phyloP scores from a whole-genome alignment of 768 basidiomycete species.

The Russula sp. region DNA sequence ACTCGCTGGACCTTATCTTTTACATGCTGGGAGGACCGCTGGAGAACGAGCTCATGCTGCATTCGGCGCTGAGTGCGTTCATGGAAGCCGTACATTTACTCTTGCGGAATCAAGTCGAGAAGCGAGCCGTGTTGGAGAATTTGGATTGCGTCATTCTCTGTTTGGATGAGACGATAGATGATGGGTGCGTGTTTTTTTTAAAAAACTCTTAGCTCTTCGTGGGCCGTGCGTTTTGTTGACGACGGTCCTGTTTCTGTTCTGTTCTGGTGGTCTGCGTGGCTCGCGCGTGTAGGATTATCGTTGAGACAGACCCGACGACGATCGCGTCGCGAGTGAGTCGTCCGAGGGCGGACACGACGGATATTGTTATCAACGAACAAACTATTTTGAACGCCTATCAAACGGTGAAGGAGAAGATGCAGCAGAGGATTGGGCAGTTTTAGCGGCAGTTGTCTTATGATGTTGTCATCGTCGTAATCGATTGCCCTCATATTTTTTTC shows the following conservation, averaged over 20 bases:
- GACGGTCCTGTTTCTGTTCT: neutral
- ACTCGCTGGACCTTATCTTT: slow-evolving; percentile 92
- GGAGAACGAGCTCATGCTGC: slow-evolving; percentile 97
- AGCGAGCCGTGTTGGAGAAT: slow-evolving; percentile 91
- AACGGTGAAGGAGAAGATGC: slow-evolving; percentile 81
- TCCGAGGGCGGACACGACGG: slow-evolving; percentile 88
- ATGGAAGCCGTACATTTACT: slow-evolving; percentile 83
- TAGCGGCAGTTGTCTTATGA: slow-evolving; percentile 37
- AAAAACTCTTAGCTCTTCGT: neutral
- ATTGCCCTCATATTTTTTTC: neutral
- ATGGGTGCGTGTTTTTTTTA: too few species aligned
- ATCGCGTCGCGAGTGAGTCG: slow-evolving; percentile 93
- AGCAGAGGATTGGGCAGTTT: slow-evolving; percentile 76
- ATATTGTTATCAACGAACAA: slow-evolving; percentile 99
- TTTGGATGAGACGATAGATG: slow-evolving; percentile 73
- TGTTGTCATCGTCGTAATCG: neutral
- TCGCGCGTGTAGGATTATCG: slow-evolving; percentile 71
- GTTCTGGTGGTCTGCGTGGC: neutral
- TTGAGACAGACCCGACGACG: slow-evolving; percentile 94
- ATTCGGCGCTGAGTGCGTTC: slow-evolving; percentile 78
- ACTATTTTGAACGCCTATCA: slow-evolving; percentile 91
- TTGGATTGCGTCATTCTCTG: slow-evolving; percentile 89
- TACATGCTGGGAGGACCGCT: slow-evolving; percentile 84
- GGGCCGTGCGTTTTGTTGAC: neutral
- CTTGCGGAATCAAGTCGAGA: slow-evolving; percentile 90